These are phyloP conservation scores for Fraxinus albicans DNA, from an alignment of 305 asterid species.

Conservation along the genomic window DNA sequence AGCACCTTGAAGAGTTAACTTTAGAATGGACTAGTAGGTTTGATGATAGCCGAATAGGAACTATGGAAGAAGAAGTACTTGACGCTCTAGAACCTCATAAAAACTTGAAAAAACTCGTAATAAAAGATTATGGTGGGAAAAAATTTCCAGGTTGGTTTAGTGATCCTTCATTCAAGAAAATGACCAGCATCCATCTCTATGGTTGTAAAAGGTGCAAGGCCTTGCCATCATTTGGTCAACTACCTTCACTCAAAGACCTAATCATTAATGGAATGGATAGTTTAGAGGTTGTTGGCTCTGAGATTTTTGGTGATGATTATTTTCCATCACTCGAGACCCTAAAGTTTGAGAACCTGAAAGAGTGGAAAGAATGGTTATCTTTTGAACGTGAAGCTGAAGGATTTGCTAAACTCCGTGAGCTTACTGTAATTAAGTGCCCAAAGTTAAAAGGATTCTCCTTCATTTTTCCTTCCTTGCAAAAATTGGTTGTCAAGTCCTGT, in stretches of 20 bases:
- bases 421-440: slow-evolving; percentile 15
- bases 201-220: slow-evolving; percentile 19
- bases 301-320: slow-evolving; percentile 22
- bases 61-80: slow-evolving; percentile 28
- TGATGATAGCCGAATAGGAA: background rate
- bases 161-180: slow-evolving; percentile 24
- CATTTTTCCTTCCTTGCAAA: background rate
- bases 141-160: slow-evolving; percentile 37
- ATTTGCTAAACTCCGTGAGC: slow-evolving; percentile 3
- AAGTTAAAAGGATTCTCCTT: background rate
- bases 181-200: slow-evolving; percentile 32
- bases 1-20: slow-evolving; percentile 34
- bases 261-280: slow-evolving; percentile 30
- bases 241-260: slow-evolving; percentile 36
- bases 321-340: slow-evolving; percentile 37
- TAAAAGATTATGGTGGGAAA: slow-evolving; percentile 36
- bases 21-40: slow-evolving; percentile 31
- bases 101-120: slow-evolving; percentile 32
- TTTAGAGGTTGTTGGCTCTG: slow-evolving; percentile 2
- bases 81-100: slow-evolving; percentile 47
- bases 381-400: background rate
- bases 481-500: background rate
- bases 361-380: slow-evolving; percentile 8
- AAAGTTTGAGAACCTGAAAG: background rate
- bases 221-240: slow-evolving; percentile 35